Evolutionary conservation across 768 basidiomycete species (phyloP).

Genomic region (Phaffia australis): DNA sequence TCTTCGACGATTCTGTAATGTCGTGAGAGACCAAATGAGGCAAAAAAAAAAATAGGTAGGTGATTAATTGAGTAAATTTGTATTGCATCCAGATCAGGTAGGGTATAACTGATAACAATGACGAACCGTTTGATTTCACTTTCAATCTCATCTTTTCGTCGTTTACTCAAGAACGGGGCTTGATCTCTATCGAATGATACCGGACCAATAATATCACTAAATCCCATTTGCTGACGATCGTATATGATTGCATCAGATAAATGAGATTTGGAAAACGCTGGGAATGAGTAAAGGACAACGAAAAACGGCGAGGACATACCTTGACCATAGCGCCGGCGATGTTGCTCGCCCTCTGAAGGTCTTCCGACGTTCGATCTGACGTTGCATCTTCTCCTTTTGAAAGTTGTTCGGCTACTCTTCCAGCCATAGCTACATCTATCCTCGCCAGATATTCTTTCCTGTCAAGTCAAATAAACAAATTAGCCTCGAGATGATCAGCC

Average conservation of each 20-base stretch:
- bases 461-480: too few species aligned
- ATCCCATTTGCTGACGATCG: conserved; percentile 15
- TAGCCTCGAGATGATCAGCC: not conserved
- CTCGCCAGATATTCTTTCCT: not conserved
- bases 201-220: conserved; percentile 16
- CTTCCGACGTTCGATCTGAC: conserved; percentile 21
- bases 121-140: conserved; percentile 16
- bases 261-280: too few species aligned
- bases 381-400: conserved; percentile 81
- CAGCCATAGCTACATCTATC: conserved; percentile 89
- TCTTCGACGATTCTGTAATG: conserved; percentile 6
- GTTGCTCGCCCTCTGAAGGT: conserved; percentile 7
- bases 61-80: too few species aligned
- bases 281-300: not conserved
- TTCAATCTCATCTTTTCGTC: conserved; percentile 24
- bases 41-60: too few species aligned
- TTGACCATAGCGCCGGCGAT: conserved; percentile 3
- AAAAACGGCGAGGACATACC: not conserved
- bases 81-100: too few species aligned
- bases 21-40: not conserved
- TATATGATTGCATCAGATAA: not conserved
- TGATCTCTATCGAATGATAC: conserved; percentile 21
- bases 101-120: not conserved
- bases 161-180: conserved; percentile 12
- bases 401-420: conserved; percentile 87